Percentiles rank a stretch among this genome's conserved stretches.
Conservation (phyloP, 495 filamentous ascomycete species). For the Aspergillus sclerotiicarbonarius region DNA sequence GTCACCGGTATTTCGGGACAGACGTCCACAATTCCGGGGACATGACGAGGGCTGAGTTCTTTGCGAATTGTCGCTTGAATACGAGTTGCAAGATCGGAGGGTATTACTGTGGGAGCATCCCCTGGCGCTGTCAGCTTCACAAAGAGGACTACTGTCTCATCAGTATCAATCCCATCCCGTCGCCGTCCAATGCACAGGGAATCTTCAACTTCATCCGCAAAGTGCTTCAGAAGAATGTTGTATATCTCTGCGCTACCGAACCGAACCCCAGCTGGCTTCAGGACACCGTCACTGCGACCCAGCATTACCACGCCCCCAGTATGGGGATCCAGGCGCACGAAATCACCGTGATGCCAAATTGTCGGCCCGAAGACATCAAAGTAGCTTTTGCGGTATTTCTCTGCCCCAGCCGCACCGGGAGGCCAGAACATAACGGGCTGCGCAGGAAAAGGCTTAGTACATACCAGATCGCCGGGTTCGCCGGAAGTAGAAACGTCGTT, state of each 20-base stretch:
- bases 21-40: conserved; percentile 76
- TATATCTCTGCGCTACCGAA: conserved; percentile 94
- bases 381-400: conserved; percentile 77
- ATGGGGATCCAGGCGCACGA: conserved; percentile 69
- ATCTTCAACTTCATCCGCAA: conserved; percentile 73
- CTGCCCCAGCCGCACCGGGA: conserved; percentile 59
- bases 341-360: conserved; percentile 96
- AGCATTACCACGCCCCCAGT: conserved; percentile 84
- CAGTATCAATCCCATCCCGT: conserved; percentile 62
- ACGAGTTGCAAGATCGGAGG: conserved; percentile 47
- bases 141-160: conserved; percentile 87
- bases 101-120: conserved; percentile 20
- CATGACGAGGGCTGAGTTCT: conserved; percentile 81
- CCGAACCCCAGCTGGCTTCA: conserved; percentile 83
- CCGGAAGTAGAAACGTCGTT: conserved; percentile 51
- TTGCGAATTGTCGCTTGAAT: conserved; percentile 65
- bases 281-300: conserved; percentile 83
- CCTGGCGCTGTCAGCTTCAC: conserved; percentile 61
- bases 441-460: conserved; percentile 80
- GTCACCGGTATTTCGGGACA: conserved; percentile 83
- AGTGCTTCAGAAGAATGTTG: conserved; percentile 80
- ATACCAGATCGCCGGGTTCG: conserved; percentile 87
- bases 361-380: conserved; percentile 72
- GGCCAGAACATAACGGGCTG: conserved; percentile 87
- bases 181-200: conserved; percentile 80